A percentile compares a stretch with the other conserved stretches of the same genome.
Evolutionary conservation across 2,329 filamentous ascomycete genomes (phyloP).

Genomic region (Fusarium stilboides): DNA sequence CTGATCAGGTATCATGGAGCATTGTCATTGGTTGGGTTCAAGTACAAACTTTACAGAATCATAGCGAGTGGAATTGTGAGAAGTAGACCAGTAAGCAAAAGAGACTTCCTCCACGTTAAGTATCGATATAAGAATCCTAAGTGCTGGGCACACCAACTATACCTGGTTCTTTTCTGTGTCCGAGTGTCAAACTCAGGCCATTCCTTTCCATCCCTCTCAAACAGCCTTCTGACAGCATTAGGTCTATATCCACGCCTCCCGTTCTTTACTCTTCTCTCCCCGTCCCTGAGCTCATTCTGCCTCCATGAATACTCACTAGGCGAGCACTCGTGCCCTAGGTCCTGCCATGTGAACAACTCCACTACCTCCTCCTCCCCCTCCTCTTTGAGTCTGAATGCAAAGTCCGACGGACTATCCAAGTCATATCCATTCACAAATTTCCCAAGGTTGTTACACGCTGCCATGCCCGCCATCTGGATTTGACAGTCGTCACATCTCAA

Average conservation of each 20-base stretch:
- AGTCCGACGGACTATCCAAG: not conserved
- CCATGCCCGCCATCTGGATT: not conserved
- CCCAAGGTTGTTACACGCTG: not conserved
- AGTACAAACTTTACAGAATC: too few species aligned
- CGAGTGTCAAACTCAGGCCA: too few species aligned
- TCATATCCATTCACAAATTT: not conserved
- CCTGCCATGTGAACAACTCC: slow-evolving; percentile 3
- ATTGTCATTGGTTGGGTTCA: not conserved
- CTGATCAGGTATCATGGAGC: not conserved
- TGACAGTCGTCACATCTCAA: not conserved
- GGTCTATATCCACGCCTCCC: not conserved
- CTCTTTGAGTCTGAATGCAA: not conserved
- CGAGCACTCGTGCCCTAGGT: not conserved
- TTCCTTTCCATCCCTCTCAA: too few species aligned
- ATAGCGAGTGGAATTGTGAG: too few species aligned
- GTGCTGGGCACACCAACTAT: too few species aligned
- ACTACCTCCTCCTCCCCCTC: not conserved
- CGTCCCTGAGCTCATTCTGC: too few species aligned
- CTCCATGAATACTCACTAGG: not conserved
- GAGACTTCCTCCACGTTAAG: too few species aligned
- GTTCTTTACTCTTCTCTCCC: not conserved
- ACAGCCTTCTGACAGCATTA: too few species aligned
- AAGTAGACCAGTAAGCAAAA: too few species aligned
- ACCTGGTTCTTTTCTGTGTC: too few species aligned
- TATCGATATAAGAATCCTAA: too few species aligned